Evolutionary conservation across 2,329 filamentous ascomycete species (phyloP), one percentile per base, ranked within the genome.

Genomic region (Phoma sp.): DNA sequence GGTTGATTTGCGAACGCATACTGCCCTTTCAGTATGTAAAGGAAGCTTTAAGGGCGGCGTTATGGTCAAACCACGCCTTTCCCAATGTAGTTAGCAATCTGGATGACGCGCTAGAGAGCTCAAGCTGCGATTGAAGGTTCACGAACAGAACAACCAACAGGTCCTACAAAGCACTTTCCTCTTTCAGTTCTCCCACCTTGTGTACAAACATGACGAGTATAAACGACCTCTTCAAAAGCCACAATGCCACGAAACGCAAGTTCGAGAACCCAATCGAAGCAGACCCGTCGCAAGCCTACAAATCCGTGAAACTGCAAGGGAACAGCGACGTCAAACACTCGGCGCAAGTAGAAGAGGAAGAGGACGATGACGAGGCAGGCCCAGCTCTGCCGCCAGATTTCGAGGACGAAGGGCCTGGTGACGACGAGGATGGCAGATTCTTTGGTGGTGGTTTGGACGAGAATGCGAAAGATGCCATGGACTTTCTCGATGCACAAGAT

Each of bases 371-470:
- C 6, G 77, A 78, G 57, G 80, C 83, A 2, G 84, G 83, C 0
- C 83, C 83, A 1, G 81, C 85, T 38, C 77, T 84, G 32, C 83
- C 76, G 7, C 72, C 85, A 13, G 84, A 85, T 59, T 80, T 84
- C 24, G 82, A 81, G 48, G 78, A 82, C 32, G 85, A 84, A 43
- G 83, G 84, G 45, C 78, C 74, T 29, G 83, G 84, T 10, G 74
- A 76, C 50, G 93, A 96, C 66, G 92, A 96, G 48, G 95, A 96
- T 61, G 95, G 94, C 1, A 88, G 95, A 10, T 99, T 99, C 80
- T 99, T 97, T 67, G 95, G 94, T 38, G 91, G 92, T 49, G 95
- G 95, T 31, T 89, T 99, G 66, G 91, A 89, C 24, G 84, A 88
- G 54, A 84, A 91, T 63, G 92, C 96, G 62, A 88, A 87, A 2